Evolutionary conservation across 2,329 filamentous ascomycete species (phyloP).

Genomic region (Periglandula ipomoeae): DNA sequence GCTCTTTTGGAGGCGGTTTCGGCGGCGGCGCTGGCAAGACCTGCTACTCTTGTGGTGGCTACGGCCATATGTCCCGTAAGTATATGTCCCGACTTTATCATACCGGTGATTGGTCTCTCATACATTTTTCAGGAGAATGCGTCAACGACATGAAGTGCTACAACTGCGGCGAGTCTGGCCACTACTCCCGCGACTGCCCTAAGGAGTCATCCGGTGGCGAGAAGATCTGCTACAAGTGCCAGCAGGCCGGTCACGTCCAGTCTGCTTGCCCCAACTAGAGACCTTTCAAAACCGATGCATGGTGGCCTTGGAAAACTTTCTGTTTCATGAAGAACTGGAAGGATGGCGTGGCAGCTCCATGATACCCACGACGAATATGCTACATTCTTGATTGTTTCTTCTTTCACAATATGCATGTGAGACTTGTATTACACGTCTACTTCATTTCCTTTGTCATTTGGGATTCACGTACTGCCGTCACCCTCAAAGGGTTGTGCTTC

Average conservation of each 20-base stretch:
- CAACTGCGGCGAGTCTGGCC: conserved; percentile 92
- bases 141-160: conserved; percentile 99
- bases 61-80: conserved; percentile 87
- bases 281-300: not conserved
- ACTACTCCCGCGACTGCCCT: conserved; percentile 92
- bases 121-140: conserved; percentile 59
- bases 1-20: conserved; percentile 29
- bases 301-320: conserved; percentile 15
- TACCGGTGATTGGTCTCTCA: conserved; percentile 8
- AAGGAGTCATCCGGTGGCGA: conserved; percentile 79
- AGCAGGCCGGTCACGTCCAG: conserved; percentile 81
- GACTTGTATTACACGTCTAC: conserved; percentile 13
- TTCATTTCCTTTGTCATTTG: conserved; percentile 2
- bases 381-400: conserved; percentile 17
- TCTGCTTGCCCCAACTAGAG: conserved; percentile 74
- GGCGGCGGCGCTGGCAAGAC: conserved; percentile 59
- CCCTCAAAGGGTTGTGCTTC: conserved; percentile 1
- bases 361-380: conserved; percentile 31
- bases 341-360: conserved; percentile 32
- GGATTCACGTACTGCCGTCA: conserved; percentile 1
- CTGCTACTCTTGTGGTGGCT: conserved; percentile 97
- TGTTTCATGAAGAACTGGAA: conserved; percentile 14
- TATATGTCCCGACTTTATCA: conserved; percentile 12
- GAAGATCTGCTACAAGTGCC: conserved; percentile 98
- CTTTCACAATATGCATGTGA: conserved; percentile 10